Base-by-base conservation (phyloP, 805 yeast genomes). In the Starmerella bacillaris region DNA sequence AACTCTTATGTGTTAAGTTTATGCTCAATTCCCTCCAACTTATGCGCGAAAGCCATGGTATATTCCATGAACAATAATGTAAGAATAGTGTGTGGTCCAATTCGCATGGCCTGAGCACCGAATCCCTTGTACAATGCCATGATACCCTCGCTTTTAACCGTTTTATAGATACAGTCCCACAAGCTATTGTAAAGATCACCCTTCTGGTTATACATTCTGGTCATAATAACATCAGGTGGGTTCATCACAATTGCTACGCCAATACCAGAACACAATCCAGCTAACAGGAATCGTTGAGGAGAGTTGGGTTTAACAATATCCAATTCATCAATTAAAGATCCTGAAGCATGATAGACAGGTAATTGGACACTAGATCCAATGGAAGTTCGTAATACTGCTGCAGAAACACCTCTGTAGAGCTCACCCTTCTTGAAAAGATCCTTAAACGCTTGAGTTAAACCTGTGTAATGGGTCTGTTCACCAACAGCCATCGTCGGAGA, bases 191-290 rank as follows among this genome's bases (percentile, higher is more conserved):
- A 89, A 35, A 78, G 67, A 50, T 78, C 67, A 33, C 93, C 94
- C 57, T 75, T 78, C 56, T 89, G 96, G 58, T 89, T 89, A 59
- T 86, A 89, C 55, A 89, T 76, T 61, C 98, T 71, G 1, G 98
- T 89, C 58, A 89, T 63, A 35, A 89, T 68, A 30, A 89, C 96
- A 57, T 89, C 98, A 71, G 94, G 83, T 12, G 98, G 96, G 55
- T 84, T 89, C 95, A 89, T 86, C 21, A 80, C 93, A 16, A 84
- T 63, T 34, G 92, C 84, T 21, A 89, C 96, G 47, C 94, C 94
- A 27, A 83, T 54, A 30, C 98, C 98, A 5, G 94, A 74, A 43
- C 67, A 59, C 2, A 65, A 62, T 9, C 46, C 45, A 17, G 48
- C 34, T 3, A 35, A 11, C 14, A 45, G 33, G 33, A 40, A 44